Conservation (phyloP, 257 asterid species). For the Oldenlandia corymbosa region DNA sequence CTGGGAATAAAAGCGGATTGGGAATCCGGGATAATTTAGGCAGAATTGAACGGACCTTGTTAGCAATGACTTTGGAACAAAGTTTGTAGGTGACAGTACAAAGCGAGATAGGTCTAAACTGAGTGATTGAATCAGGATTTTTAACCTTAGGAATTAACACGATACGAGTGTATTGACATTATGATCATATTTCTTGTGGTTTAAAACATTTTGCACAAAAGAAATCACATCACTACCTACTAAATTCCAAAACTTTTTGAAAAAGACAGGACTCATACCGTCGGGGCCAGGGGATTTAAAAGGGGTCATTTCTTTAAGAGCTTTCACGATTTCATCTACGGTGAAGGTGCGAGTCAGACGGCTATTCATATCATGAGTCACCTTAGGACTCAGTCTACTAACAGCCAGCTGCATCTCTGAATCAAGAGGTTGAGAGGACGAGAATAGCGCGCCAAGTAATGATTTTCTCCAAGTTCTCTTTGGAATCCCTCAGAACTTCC, state of each 20-base stretch:
- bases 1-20: background rate
- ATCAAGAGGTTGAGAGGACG: too few relatives aligned
- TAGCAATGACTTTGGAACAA: background rate
- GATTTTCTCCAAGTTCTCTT: too few relatives aligned
- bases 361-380: background rate
- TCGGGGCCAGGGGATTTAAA: background rate
- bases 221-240: background rate
- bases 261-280: background rate
- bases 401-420: too few relatives aligned
- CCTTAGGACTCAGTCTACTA: background rate
- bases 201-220: background rate
- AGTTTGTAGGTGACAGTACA: background rate
- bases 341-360: background rate
- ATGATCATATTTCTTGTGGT: background rate
- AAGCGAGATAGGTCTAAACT: background rate
- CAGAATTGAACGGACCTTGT: background rate
- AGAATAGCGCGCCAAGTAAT: too few relatives aligned
- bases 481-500: too few relatives aligned
- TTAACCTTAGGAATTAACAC: background rate
- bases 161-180: background rate
- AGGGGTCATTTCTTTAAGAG: background rate
- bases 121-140: background rate
- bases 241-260: background rate
- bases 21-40: background rate
- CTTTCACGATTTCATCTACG: background rate